Base-by-base conservation (phyloP, 169 alveolate species). In the Plasmodium knowlesi region DNA sequence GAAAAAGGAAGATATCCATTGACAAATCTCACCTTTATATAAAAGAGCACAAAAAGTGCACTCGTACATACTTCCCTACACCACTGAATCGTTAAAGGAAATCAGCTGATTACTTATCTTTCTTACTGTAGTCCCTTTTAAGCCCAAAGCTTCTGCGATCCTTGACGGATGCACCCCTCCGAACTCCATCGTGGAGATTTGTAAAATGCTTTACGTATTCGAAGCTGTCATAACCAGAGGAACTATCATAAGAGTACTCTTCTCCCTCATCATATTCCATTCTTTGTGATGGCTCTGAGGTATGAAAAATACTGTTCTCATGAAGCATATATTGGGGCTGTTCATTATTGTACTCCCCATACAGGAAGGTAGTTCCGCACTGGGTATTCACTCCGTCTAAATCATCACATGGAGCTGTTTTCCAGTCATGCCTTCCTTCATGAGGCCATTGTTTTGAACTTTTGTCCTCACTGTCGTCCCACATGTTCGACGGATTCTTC, bases 131-230 rank as follows among this genome's bases (percentile, higher is more conserved):
- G n/a, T 6, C 71, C 53, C 34, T 73, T 61, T 74, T 72, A 16
- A 22, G 14, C 22, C n/a, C 39, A 25, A 8, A 2, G 10, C 14
- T 85, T 16, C 41, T 85, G 16, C 19, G 34, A 30, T 72, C 50
- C 57, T 70, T 16, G n/a, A 22, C 70, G 53, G 50, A 43, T 4
- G 14, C 39, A 5, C 32, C 32, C 39, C 46, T 43, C 0, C 32
- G 71, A 28, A 28, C 54, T 81, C 72, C 71, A 39, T 89, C 53
- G 28, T 89, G 94, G 6, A 91, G 95, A 37, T 71, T 46, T 5
- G 95, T 70, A 91, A 91, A 91, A 16, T 91, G 95, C 41, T 91
- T 91, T 46, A 91, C 95, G 22, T 81, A 91, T 54, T 91, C 95
- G 39, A 53, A 91, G 43, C 95, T 91, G 50, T 91, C 95, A 82